Conservation (phyloP, 345 rosid genomes). For the Syzygium grande region DNA sequence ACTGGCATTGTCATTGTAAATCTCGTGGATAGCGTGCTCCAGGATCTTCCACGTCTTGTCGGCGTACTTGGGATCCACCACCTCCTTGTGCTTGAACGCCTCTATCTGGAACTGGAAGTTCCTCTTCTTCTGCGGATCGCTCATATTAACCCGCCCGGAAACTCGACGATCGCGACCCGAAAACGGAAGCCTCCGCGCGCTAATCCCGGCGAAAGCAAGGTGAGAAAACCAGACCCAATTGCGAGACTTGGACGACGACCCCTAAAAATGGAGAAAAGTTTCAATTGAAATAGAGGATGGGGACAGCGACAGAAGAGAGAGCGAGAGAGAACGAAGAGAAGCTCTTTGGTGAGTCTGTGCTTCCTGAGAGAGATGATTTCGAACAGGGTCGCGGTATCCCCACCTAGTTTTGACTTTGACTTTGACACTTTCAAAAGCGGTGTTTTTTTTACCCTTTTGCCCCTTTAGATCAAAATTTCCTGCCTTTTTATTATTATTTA, state of each 20-base stretch:
- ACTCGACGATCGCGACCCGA: neutral
- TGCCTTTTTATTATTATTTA: too few species aligned
- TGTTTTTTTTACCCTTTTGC: too few species aligned
- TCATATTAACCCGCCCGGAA: constrained; percentile 21
- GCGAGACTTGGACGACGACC: neutral
- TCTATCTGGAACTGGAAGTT: too few species aligned
- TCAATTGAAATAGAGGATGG: neutral
- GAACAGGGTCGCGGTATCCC: too few species aligned
- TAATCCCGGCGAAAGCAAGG: neutral
- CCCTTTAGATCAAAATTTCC: too few species aligned
- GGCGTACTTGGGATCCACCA: constrained; percentile 92
- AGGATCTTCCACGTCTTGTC: constrained; percentile 93
- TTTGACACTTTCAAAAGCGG: too few species aligned
- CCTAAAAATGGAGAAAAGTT: too few species aligned
- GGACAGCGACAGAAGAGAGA: neutral
- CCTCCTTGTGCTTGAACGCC: constrained; percentile 70
- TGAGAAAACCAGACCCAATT: neutral
- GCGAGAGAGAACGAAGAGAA: neutral
- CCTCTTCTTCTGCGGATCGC: constrained; percentile 38
- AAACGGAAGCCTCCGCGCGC: neutral
- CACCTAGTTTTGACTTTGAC: too few species aligned
- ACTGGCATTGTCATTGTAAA: constrained; percentile 93
- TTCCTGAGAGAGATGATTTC: neutral
- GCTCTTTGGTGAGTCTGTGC: neutral
- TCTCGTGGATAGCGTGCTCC: constrained; percentile 93